phyloP scores from a whole-genome alignment of 306 rosid species.

The Ochetophila trinervis region DNA sequence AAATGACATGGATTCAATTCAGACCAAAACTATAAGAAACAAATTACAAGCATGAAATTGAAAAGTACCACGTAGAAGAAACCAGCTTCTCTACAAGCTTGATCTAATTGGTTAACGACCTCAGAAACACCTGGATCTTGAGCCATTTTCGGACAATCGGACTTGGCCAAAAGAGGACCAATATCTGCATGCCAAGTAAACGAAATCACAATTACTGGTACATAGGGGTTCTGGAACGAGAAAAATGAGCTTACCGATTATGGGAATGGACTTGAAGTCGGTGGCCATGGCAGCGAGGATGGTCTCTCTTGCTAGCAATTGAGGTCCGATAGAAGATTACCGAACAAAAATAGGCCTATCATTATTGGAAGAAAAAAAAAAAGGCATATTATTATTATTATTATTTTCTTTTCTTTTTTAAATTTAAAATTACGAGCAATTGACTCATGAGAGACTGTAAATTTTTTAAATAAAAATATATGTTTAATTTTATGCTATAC shows the following conservation, averaged over 20 bases:
- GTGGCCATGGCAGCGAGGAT: constrained; percentile 44
- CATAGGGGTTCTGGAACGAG: not conserved
- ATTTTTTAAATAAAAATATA: no score
- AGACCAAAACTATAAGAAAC: no score
- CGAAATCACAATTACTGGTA: not conserved
- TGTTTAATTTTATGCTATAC: no score
- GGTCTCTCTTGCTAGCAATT: not conserved
- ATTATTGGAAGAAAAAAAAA: no score
- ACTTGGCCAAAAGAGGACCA: constrained; percentile 58
- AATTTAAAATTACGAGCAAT: no score
- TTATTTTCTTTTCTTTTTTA: no score
- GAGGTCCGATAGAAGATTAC: not conserved
- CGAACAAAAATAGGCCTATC: no score
- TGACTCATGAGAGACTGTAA: no score
- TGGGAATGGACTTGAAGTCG: constrained; percentile 67
- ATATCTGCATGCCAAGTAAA: constrained; percentile 45
- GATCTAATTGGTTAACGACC: constrained; percentile 72
- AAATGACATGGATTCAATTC: no score
- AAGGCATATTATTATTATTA: no score
- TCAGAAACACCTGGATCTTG: constrained; percentile 54
- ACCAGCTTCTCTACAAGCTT: constrained; percentile 82
- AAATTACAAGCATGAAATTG: not conserved
- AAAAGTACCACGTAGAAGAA: constrained; percentile 83
- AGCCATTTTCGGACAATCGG: constrained; percentile 65
- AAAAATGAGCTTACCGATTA: constrained; percentile 48